These are phyloP conservation scores for Claviceps sorghi DNA, from an alignment of 2,329 filamentous ascomycete species.

Conservation along the genomic window DNA sequence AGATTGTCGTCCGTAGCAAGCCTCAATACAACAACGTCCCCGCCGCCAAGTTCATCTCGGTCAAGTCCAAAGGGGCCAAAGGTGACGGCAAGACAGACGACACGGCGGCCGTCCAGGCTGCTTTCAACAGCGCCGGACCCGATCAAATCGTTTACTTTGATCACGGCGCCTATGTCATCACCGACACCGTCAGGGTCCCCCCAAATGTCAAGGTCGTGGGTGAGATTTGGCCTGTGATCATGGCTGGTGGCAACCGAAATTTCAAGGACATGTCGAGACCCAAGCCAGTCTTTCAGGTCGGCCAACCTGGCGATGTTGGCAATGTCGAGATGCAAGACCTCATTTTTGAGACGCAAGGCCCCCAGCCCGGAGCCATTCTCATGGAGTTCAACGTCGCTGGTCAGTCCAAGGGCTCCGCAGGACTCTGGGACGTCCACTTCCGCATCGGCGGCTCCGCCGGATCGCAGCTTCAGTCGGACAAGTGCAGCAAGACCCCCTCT, in stretches of 20 bases:
- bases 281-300: conserved; percentile 73
- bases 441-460: conserved; percentile 79
- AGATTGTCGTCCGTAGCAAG: conserved; percentile 70
- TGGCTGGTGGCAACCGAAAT: conserved; percentile 56
- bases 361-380: conserved; percentile 75
- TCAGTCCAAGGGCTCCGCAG: conserved; percentile 51
- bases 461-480: conserved; percentile 65
- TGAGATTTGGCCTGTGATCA: conserved; percentile 81
- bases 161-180: conserved; percentile 58
- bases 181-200: conserved; percentile 55
- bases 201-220: conserved; percentile 77
- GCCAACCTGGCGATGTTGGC: conserved; percentile 60
- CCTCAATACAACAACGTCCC: conserved; percentile 67
- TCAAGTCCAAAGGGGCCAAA: conserved; percentile 69
- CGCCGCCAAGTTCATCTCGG: conserved; percentile 61
- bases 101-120: conserved; percentile 65
- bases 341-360: conserved; percentile 69
- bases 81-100: conserved; percentile 84
- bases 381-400: conserved; percentile 81
- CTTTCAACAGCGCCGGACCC: conserved; percentile 52
- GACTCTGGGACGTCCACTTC: conserved; percentile 93
- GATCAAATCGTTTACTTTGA: conserved; percentile 62
- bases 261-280: conserved; percentile 67
- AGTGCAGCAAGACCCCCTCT: conserved; percentile 62
- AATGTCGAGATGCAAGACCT: conserved; percentile 78